These are phyloP conservation scores for Rutstroemia sp. DNA, from an alignment of 2,329 filamentous ascomycete species.

Conservation along the genomic window DNA sequence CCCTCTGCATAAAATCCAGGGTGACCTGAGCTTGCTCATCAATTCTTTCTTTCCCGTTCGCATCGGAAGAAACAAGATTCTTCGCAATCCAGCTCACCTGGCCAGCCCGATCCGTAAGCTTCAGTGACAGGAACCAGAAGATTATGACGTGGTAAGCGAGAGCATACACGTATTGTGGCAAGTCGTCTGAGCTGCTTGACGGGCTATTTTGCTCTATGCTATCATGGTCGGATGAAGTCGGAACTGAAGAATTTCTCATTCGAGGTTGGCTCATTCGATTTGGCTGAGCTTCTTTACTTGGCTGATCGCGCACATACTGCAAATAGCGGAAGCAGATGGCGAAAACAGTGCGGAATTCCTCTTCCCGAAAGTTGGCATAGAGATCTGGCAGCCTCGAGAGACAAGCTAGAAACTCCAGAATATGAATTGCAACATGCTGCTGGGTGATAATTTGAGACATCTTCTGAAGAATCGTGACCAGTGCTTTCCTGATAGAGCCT, in stretches of 20 bases:
- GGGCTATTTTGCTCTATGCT: conserved; percentile 34
- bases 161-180: conserved; percentile 90
- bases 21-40: conserved; percentile 93
- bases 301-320: conserved; percentile 71
- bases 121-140: conserved; percentile 92
- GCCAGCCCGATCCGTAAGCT: conserved; percentile 72
- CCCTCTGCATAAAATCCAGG: conserved; percentile 89
- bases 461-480: conserved; percentile 81
- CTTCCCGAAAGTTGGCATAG: conserved; percentile 81
- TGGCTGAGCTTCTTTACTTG: conserved; percentile 30
- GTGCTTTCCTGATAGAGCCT: conserved; percentile 73
- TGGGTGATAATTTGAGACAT: conserved; percentile 97
- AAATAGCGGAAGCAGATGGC: conserved; percentile 92
- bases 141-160: conserved; percentile 92
- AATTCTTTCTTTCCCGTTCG: conserved; percentile 63
- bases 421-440: conserved; percentile 83
- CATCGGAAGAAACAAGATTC: conserved; percentile 71
- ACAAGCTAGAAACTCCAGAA: conserved; percentile 89
- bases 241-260: conserved; percentile 19
- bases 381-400: conserved; percentile 78
- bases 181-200: conserved; percentile 54
- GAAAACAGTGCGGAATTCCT: conserved; percentile 91
- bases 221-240: conserved; percentile 31
- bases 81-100: conserved; percentile 88
- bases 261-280: conserved; percentile 32